These are phyloP conservation scores for Medicago ruthenica DNA, from an alignment of 306 rosid genomes.

Conservation along the genomic window DNA sequence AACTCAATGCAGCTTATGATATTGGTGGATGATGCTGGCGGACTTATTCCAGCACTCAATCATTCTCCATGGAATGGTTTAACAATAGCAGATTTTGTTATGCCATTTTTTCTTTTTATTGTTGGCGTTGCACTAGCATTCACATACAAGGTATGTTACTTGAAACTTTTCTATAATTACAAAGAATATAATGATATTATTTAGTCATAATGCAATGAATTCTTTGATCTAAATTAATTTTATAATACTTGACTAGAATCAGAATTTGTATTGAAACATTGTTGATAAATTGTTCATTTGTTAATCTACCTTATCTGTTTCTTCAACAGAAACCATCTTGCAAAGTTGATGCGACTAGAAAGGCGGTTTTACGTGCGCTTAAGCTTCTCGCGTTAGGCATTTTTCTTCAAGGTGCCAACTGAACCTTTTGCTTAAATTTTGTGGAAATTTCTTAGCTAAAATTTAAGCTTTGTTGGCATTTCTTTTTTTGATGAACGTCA, in stretches of 20 bases:
- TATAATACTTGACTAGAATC: not conserved
- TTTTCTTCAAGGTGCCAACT: conserved; percentile 81
- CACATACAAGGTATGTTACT: conserved; percentile 77
- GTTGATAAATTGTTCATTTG: not conserved
- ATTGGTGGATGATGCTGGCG: conserved; percentile 92
- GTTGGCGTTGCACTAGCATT: conserved; percentile 93
- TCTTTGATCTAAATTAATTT: not conserved
- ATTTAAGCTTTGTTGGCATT: too few species aligned
- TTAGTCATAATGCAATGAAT: not conserved
- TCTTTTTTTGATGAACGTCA: not conserved
- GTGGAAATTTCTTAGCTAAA: not conserved
- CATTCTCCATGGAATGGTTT: conserved; percentile 99
- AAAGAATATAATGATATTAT: too few species aligned
- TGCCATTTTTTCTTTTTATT: conserved; percentile 95
- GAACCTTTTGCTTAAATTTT: conserved; percentile 36
- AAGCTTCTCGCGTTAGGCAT: conserved; percentile 88
- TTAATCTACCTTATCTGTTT: conserved; percentile 32
- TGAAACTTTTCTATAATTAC: too few species aligned
- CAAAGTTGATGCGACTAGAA: conserved; percentile 64
- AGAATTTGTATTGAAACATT: conserved; percentile 5
- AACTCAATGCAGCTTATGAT: conserved; percentile 84
- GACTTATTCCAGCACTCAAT: conserved; percentile 79
- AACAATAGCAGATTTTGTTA: conserved; percentile 89
- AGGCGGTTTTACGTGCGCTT: conserved; percentile 67
- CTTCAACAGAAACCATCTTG: conserved; percentile 68